Evolutionary conservation across 495 filamentous ascomycete genomes (phyloP), one percentile per base, ranked within the genome.

Genomic region (Darksidea phi): DNA sequence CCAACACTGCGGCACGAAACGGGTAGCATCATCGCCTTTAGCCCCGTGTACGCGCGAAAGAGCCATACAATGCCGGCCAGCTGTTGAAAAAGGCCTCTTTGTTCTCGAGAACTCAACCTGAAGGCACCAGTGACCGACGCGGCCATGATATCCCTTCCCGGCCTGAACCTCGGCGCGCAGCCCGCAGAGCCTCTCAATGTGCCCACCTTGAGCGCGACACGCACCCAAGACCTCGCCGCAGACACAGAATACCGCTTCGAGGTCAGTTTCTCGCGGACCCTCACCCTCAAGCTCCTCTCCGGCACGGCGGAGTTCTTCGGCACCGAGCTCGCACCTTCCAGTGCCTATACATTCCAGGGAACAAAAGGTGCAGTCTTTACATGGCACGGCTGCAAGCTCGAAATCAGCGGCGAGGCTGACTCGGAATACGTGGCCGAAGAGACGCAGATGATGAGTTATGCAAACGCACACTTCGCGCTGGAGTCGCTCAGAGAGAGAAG

Each of bases 231-330:
- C 24, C 70, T 76, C 26, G 13, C 59, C 12, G 46, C 70, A n/a
- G 77, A 77, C 45, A 79, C 80, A 3, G 94, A 98, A 81, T 98
- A 89, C 86, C 84, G 94, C 57, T 98, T 98, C 78, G 88, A 96
- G 69, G 88, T 95, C 26, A 82, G 87, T 24, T 86, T 85, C 70
- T 79, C 80, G 10, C 58, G 54, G 21, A 52, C 53, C 32, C 56
- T 73, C 59, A 64, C 43, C 38, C 58, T 76, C 57, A 66, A 88
- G 81, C 80, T 99, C 20, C 73, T 88, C 38, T 81, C 80, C 37
- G 94, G 94, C 64, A 90, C 85, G 12, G 95, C 95, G 41, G 94
- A 99, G 78, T 83, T 95, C 68, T 96, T 97, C 76, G 95, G 95
- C 71, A 94, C 91, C 48, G 92, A 97, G 75, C 88, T 99, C 55